Evolutionary conservation across 2,329 filamentous ascomycete genomes (phyloP), one percentile per base, ranked within the genome.

Genomic region (Aspergillus intermedius): DNA sequence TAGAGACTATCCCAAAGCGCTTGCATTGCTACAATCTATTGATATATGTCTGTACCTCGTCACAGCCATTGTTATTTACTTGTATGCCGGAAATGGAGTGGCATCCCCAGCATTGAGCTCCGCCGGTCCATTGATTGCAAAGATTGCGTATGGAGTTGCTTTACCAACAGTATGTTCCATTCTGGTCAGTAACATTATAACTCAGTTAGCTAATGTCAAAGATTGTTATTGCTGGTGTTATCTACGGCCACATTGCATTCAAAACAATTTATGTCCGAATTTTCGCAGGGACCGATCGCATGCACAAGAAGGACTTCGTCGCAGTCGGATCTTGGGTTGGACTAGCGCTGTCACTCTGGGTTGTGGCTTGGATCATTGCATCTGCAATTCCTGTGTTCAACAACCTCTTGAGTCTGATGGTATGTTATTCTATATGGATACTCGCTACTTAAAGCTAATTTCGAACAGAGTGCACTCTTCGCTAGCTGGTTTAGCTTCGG

Each of bases 361-460:
- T 77, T 4, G 49, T 83, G 7, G 79, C 80, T 1, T 83, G 80
- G 72, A 61, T 86, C 47, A 81, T 87, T 49, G 81, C 83, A 10
- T 78, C 83, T 63, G 78, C 79, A 0, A 81, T 87, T 4, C 84
- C 84, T 2, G 77, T 80, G 46, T 87, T 87, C 68, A 79, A 79
- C 57, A 74, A 80, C 42, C 67, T 87, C 6, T 67, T 87, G 21
- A 78, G 77, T 2, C 66, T 87, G 23, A 77, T 44, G 19, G 23
- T 30, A 44, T 17, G 40, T 42, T 85, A 57, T 42, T 59, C 58
- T 19, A 43, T 30, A 44, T 22, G n/a, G 22, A 15, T 21, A 40
- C 43, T 19, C 21, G 13, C 49, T 70, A 63, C 8, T 66, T 2
- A 42, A 37, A 5, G 17, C n/a, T 39, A 4, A 39, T 9, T 17